Evolutionary conservation across 768 basidiomycete genomes (phyloP).

Genomic region (Kwoniella dejecticola): DNA sequence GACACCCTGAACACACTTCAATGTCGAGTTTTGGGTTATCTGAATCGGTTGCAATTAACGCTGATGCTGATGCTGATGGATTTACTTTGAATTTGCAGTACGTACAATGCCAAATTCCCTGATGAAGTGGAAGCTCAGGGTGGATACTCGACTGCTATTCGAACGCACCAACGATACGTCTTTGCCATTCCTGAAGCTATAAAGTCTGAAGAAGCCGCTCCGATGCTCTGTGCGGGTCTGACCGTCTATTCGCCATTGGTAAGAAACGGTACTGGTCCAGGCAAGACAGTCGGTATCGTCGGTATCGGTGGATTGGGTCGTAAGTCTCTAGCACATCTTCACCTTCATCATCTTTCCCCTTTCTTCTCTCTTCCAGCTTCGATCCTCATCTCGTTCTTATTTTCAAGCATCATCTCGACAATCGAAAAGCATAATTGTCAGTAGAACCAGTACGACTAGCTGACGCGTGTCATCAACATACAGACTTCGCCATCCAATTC

Average conservation of each 20-base stretch:
- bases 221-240: conserved; percentile 56
- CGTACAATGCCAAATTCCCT: conserved; percentile 51
- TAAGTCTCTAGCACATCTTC: conserved; percentile 10
- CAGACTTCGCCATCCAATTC: conserved; percentile 57
- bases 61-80: no score
- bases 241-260: conserved; percentile 57
- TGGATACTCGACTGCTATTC: conserved; percentile 55
- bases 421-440: no score
- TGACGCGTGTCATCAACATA: no score
- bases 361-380: neutral
- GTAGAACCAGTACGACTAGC: no score
- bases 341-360: neutral
- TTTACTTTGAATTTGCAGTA: no score
- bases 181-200: conserved; percentile 56
- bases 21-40: no score
- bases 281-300: conserved; percentile 67
- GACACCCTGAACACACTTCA: no score
- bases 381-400: no score
- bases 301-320: conserved; percentile 68
- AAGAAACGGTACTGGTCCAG: conserved; percentile 63
- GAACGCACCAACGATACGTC: conserved; percentile 54
- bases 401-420: no score
- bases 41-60: no score
- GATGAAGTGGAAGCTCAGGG: conserved; percentile 52
- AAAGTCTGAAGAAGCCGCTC: conserved; percentile 51